phyloP scores from a whole-genome alignment of 139 green algal species.

The Diplosphaera chodatii region DNA sequence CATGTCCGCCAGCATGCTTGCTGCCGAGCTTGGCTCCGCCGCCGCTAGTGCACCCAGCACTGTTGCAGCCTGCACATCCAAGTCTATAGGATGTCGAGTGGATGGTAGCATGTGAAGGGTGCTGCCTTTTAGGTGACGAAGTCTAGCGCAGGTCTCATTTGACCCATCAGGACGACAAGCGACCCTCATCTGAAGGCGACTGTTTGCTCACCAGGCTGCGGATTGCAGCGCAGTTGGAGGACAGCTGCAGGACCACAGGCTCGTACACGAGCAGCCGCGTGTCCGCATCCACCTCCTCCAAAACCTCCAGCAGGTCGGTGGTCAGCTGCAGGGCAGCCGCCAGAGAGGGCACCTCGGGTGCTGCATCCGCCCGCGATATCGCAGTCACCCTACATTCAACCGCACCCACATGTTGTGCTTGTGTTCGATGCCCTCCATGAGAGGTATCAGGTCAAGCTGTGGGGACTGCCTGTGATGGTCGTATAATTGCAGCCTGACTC shows the following conservation, averaged over 20 bases:
- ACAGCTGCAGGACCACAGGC: slow-evolving; percentile 11
- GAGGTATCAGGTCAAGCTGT: no score
- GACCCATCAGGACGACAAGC: not conserved
- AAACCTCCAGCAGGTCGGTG: slow-evolving; percentile 58
- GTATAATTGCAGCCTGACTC: no score
- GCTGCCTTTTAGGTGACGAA: no score
- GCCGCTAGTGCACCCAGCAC: slow-evolving; percentile 54
- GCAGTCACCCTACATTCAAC: not conserved
- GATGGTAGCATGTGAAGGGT: no score
- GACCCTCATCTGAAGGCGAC: not conserved
- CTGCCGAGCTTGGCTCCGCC: slow-evolving; percentile 46
- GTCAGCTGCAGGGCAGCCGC: slow-evolving; percentile 58
- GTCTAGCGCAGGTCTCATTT: no score
- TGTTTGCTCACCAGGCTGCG: slow-evolving; percentile 11
- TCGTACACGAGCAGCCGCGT: slow-evolving; percentile 32
- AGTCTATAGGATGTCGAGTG: no score
- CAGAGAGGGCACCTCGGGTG: slow-evolving; percentile 27
- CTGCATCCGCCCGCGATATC: not conserved
- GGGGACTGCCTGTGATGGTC: not conserved
- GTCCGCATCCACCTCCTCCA: slow-evolving; percentile 63
- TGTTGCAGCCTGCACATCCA: slow-evolving; percentile 47
- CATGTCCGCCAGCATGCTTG: slow-evolving; percentile 25
- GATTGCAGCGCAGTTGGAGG: slow-evolving; percentile 12
- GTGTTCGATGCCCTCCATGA: no score
- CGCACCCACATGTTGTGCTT: no score